Evolutionary conservation across 768 basidiomycete species (phyloP), one percentile per base, ranked within the genome.

Genomic region (Boletus patriciae): DNA sequence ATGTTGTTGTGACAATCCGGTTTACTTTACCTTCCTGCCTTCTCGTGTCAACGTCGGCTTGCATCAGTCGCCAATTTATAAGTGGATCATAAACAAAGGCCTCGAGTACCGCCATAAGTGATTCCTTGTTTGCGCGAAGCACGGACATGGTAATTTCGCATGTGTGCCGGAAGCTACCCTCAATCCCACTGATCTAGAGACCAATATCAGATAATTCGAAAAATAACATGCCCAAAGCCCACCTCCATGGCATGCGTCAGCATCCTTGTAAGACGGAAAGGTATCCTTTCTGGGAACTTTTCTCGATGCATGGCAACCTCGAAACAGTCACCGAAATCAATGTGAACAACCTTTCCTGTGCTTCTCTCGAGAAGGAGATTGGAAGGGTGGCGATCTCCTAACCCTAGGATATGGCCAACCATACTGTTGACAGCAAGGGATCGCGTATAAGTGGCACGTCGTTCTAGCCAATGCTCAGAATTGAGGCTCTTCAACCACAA

Each of bases 211-310:
- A 57, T 23, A 7, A 41, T 21, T 46, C 23, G n/a, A 33, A 31
- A 34, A 23, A 29, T 5, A 19, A 38, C 40, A 46, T 6, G 25
- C 13, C 13, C 5, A 29, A 16, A 41, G 6, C 81, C 62, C 62
- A 92, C 94, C 83, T 99, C 97, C 97, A 99, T 99, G 13, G 97
- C 97, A 70, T 97, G 92, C 12, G 94, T 96, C 50, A 99, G 82
- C 97, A 99, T 99, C 63, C 97, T 81, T 11, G 97, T 99, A 60
- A 99, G 80, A 38, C 97, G 85, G 87, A 99, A 99, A 0, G 97
- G 97, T 51, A 99, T 93, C 72, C 90, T 95, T 76, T 99, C 97
- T 0, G 97, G 97, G 80, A 95, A 98, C 75, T 99, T 99, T 73
- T 97, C 94, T 66, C 94, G 89, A 64, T 92, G 90, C 90, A 96